Conservation (phyloP, 2,329 filamentous ascomycete genomes). For the Aspergillus costaricaensis region DNA sequence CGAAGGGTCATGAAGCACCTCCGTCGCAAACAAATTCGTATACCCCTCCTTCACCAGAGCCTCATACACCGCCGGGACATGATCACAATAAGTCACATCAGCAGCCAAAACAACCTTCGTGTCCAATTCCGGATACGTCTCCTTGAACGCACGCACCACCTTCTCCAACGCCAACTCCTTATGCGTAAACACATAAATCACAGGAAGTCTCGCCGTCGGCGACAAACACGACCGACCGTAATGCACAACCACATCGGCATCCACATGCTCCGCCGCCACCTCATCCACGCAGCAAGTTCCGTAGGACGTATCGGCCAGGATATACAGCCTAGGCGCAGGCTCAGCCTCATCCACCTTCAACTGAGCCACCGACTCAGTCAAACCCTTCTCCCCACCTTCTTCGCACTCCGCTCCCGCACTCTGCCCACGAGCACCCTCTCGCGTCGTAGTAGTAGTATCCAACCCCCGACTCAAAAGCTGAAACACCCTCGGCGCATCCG, state of each 20-base stretch:
- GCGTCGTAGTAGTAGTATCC: constrained; percentile 20
- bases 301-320: constrained; percentile 94
- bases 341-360: constrained; percentile 29
- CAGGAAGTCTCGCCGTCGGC: constrained; percentile 81
- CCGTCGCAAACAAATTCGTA: constrained; percentile 65
- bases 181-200: constrained; percentile 86
- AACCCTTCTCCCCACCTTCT: constrained; percentile 14
- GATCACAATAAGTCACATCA: constrained; percentile 81
- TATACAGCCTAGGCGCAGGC: constrained; percentile 62
- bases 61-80: constrained; percentile 63
- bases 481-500: constrained; percentile 79
- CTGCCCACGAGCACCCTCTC: constrained; percentile 21
- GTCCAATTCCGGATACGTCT: constrained; percentile 65
- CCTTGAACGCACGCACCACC: constrained; percentile 63
- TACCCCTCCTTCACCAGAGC: constrained; percentile 68
- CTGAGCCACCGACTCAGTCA: constrained; percentile 31
- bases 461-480: constrained; percentile 62
- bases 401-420: constrained; percentile 3
- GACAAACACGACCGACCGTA: constrained; percentile 92
- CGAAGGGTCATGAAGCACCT: constrained; percentile 74
- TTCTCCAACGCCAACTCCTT: constrained; percentile 65
- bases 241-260: constrained; percentile 89
- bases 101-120: constrained; percentile 78
- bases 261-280: constrained; percentile 88
- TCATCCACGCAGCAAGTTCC: constrained; percentile 97